Conservation (phyloP, 177 flowering plant species). For the Vitis hybrid region DNA sequence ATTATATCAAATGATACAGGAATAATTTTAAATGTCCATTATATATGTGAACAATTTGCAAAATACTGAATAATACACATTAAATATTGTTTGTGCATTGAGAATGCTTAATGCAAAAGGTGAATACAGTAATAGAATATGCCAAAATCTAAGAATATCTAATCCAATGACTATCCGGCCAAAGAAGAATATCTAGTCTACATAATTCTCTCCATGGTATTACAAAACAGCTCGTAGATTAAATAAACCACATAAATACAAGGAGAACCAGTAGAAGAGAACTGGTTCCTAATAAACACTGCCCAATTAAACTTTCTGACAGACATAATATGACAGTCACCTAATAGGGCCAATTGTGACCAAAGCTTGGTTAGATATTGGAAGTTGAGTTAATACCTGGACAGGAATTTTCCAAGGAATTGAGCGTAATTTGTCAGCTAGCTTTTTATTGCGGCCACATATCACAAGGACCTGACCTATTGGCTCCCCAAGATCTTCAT, state of each 20-base stretch:
- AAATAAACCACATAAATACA: background rate
- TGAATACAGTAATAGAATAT: background rate
- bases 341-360: background rate
- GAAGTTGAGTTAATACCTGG: constrained; percentile 48
- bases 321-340: background rate
- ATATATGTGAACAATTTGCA: background rate
- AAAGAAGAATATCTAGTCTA: too few species aligned
- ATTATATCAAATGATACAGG: background rate
- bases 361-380: background rate
- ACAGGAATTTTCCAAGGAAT: constrained; percentile 91
- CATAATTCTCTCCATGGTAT: too few species aligned
- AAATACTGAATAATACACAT: background rate
- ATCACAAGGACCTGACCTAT: constrained; percentile 88
- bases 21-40: background rate
- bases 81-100: background rate
- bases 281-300: background rate
- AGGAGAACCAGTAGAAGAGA: background rate
- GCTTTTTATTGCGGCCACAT: constrained; percentile 94
- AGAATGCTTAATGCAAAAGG: background rate
- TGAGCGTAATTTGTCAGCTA: constrained; percentile 57
- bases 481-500: constrained; percentile 68
- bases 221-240: background rate
- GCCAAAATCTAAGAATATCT: background rate
- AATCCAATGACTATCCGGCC: too few species aligned
- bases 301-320: background rate